Evolutionary conservation across 2,329 filamentous ascomycete species (phyloP).

Genomic region (Ophiostoma australiae): DNA sequence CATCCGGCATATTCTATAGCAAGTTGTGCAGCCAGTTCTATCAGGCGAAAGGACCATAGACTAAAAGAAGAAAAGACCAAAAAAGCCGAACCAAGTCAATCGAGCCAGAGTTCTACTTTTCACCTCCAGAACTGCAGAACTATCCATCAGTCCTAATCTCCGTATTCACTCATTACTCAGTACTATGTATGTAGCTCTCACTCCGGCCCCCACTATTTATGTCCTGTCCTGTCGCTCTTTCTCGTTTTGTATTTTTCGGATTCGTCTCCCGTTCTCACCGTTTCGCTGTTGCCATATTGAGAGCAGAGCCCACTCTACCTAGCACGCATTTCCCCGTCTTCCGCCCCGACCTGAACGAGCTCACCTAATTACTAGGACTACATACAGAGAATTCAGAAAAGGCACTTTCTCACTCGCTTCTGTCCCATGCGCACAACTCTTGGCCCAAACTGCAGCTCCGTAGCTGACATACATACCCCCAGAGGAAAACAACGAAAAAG

Average conservation of each 20-base stretch:
- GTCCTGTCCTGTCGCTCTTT: conserved; percentile 30
- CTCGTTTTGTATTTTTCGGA: conserved; percentile 5
- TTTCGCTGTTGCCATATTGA: conserved; percentile 1
- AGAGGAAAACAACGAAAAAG: no score
- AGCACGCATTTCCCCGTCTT: conserved; percentile 5
- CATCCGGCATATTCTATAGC: neutral
- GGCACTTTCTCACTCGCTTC: neutral
- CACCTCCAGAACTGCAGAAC: conserved; percentile 2
- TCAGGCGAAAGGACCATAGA: neutral
- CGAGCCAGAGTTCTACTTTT: neutral
- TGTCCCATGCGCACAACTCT: neutral
- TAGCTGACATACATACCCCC: conserved; percentile 6
- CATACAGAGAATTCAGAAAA: neutral
- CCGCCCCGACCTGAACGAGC: conserved; percentile 14
- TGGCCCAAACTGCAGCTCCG: conserved; percentile 12
- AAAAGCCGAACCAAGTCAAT: neutral
- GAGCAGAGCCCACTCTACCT: neutral
- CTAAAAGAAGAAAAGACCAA: neutral
- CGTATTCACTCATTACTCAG: neutral
- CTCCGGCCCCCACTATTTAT: conserved; percentile 26
- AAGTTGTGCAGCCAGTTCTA: neutral
- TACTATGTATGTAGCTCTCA: neutral
- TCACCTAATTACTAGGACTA: no score
- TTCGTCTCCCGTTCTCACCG: neutral
- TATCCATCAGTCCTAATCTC: neutral